Evolutionary conservation across 495 filamentous ascomycete species (phyloP).

Genomic region (Trichoderma gamsii): DNA sequence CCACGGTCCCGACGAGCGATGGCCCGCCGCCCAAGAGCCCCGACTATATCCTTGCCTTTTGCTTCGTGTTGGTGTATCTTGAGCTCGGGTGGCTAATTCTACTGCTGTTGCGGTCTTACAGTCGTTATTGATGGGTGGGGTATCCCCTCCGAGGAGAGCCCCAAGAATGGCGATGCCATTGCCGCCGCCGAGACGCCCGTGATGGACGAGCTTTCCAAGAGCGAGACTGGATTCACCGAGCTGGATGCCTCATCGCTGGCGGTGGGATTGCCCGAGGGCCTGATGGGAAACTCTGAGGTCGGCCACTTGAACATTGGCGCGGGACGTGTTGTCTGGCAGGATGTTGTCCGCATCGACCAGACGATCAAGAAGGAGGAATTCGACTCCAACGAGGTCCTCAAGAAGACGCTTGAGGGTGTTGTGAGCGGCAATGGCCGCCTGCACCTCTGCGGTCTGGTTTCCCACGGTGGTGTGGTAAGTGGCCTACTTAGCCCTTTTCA

Average conservation of each 20-base stretch:
- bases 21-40: constrained; percentile 22
- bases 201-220: constrained; percentile 38
- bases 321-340: constrained; percentile 97
- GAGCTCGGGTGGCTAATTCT: constrained; percentile 50
- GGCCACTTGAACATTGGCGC: constrained; percentile 98
- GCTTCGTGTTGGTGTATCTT: constrained; percentile 44
- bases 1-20: neutral
- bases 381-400: constrained; percentile 69
- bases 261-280: constrained; percentile 88
- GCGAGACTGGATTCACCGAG: constrained; percentile 49
- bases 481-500: neutral
- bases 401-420: constrained; percentile 68
- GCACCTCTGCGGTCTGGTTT: constrained; percentile 83
- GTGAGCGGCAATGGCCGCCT: constrained; percentile 87
- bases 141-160: constrained; percentile 69
- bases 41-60: constrained; percentile 40
- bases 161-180: constrained; percentile 87
- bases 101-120: constrained; percentile 40
- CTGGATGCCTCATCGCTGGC: constrained; percentile 94
- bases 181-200: constrained; percentile 82
- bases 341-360: constrained; percentile 95
- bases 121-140: constrained; percentile 99
- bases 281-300: constrained; percentile 99
- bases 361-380: constrained; percentile 86
- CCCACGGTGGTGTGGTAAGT: constrained; percentile 83